Evolutionary conservation across 148 eudicot genomes (phyloP).

Genomic region (Heliamphora exappendiculata): DNA sequence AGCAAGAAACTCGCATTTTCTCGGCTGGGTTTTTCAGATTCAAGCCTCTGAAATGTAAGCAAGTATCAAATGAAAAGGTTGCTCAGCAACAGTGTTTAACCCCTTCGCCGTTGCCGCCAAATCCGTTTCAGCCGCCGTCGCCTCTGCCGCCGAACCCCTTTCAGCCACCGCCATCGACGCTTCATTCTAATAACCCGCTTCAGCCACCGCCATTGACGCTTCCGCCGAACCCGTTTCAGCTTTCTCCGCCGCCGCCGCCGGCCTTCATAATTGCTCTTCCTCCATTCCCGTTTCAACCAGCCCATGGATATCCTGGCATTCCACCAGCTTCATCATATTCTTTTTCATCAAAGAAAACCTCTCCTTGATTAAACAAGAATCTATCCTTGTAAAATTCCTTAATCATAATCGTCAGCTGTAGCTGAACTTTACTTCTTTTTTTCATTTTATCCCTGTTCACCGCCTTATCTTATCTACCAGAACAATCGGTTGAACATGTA

Average conservation of each 20-base stretch:
- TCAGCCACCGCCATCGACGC: conserved; percentile 13
- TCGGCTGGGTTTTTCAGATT: conserved; percentile 77
- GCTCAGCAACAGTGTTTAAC: conserved; percentile 9
- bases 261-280: conserved; percentile 17
- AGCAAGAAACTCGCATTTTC: conserved; percentile 37
- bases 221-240: conserved; percentile 45
- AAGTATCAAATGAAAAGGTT: conserved; percentile 15
- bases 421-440: background rate
- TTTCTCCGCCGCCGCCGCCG: conserved; percentile 36
- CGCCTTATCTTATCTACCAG: too few species aligned
- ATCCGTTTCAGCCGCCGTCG: background rate
- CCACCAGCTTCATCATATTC: conserved; percentile 17
- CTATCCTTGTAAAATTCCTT: background rate
- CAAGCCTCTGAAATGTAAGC: conserved; percentile 65
- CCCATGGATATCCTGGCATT: conserved; percentile 29
- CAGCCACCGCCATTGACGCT: conserved; percentile 33
- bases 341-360: conserved; percentile 9
- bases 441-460: background rate
- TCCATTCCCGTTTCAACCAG: conserved; percentile 19
- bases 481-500: too few species aligned
- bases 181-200: conserved; percentile 29
- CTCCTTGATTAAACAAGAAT: conserved; percentile 18
- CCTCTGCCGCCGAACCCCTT: conserved; percentile 3
- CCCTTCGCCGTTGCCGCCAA: conserved; percentile 22
- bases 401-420: background rate